A percentile compares a stretch with the other conserved stretches of the same genome.
phyloP scores from a whole-genome alignment of 1,139 yeast species.

The Saccharomyces hybrid region DNA sequence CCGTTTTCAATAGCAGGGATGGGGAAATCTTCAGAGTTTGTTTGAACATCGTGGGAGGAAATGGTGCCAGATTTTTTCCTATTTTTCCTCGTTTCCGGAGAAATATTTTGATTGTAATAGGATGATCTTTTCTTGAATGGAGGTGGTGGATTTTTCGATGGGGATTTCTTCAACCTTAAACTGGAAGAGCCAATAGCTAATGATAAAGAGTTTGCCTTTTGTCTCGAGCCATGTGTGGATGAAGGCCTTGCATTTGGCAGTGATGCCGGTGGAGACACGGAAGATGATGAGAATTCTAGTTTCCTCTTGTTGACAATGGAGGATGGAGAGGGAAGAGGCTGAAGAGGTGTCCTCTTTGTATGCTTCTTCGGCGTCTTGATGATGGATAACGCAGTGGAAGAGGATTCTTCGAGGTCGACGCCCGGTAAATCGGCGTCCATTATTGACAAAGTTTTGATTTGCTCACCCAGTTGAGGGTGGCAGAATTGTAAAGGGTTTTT shows the following conservation, averaged over 20 bases:
- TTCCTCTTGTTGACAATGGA: not conserved
- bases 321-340: not conserved
- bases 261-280: not conserved
- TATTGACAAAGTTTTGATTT: not conserved
- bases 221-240: not conserved
- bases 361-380: not conserved
- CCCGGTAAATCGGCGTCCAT: not conserved
- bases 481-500: conserved; percentile 27
- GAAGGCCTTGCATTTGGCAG: not conserved
- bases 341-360: not conserved
- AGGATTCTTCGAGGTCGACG: not conserved
- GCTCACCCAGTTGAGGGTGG: conserved; percentile 4
- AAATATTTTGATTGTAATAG: not conserved
- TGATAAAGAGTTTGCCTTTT: not conserved
- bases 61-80: not conserved
- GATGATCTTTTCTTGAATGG: not conserved
- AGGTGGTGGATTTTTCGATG: not conserved
- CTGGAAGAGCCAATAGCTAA: not conserved
- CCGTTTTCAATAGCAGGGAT: not conserved
- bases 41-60: not conserved
- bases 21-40: not conserved
- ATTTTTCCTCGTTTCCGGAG: not conserved
- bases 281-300: not conserved
- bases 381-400: not conserved
- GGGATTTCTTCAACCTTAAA: not conserved